Percentiles rank a stretch among this genome's conserved stretches.
Conservation (phyloP, 2,329 filamentous ascomycete species). For the Alternaria triticimaculans region DNA sequence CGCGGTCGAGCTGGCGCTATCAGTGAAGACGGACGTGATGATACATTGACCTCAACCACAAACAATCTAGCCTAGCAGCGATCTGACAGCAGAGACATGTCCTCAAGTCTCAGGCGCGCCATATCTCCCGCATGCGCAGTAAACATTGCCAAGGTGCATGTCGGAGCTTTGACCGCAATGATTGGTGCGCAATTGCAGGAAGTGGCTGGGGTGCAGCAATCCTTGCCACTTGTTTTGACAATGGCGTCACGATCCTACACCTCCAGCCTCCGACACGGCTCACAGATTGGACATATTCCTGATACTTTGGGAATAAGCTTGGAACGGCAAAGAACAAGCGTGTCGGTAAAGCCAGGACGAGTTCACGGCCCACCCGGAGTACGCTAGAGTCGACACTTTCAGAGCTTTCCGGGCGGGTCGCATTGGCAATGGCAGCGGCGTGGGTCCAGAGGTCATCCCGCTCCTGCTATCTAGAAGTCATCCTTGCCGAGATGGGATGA, state of each 20-base stretch:
- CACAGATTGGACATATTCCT: background rate
- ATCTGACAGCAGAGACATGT: background rate
- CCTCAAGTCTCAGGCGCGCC: background rate
- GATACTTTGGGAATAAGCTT: background rate
- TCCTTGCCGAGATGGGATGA: constrained; percentile 1
- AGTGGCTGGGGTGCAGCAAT: constrained; percentile 9
- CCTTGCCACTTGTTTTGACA: constrained; percentile 3
- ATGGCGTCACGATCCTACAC: constrained; percentile 8
- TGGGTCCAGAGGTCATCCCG: constrained; percentile 8
- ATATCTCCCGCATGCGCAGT: background rate
- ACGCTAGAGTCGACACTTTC: constrained; percentile 5
- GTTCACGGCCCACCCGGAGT: constrained; percentile 1
- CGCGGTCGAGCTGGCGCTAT: background rate
- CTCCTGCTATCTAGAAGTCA: constrained; percentile 2
- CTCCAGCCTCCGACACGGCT: constrained; percentile 1
- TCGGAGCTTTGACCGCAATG: constrained; percentile 2
- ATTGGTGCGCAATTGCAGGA: constrained; percentile 11
- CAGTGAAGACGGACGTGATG: background rate
- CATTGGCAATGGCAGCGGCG: constrained; percentile 8
- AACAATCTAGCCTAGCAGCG: background rate
- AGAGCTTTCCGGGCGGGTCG: constrained; percentile 1
- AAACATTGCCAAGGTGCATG: constrained; percentile 1
- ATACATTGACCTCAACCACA: background rate
- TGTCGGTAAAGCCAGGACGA: constrained; percentile 3
- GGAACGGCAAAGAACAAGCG: background rate